phyloP scores from a whole-genome alignment of 805 yeast species.

The Cyberlindnera galapagoensis region DNA sequence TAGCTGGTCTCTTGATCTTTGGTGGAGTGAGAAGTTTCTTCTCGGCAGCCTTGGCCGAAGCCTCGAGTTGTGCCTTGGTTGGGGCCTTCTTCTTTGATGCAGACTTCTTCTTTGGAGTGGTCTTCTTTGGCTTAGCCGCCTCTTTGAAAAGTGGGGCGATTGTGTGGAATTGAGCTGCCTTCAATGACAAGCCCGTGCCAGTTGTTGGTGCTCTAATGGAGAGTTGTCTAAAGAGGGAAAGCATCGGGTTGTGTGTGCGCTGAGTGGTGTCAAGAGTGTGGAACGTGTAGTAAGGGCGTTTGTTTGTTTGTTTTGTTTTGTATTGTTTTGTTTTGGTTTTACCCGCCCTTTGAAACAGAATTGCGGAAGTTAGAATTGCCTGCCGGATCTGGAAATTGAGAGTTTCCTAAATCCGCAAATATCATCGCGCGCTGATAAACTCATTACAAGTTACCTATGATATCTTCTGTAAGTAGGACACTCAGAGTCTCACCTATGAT shows the following conservation, averaged over 20 bases:
- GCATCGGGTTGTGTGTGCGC: constrained; percentile 3
- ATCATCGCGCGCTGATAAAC: no score
- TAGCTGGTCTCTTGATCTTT: constrained; percentile 8
- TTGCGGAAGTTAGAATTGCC: no score
- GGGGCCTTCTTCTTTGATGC: constrained; percentile 6
- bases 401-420: no score
- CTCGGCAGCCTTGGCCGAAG: neutral
- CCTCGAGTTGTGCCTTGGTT: constrained; percentile 3
- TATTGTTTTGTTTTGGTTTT: constrained; percentile 2
- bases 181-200: constrained; percentile 1
- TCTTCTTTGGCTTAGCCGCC: constrained; percentile 4
- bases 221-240: constrained; percentile 4
- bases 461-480: no score
- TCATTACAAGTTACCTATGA: no score
- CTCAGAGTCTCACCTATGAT: no score
- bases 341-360: no score
- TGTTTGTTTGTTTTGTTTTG: neutral
- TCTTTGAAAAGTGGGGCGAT: constrained; percentile 4
- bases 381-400: no score
- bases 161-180: constrained; percentile 9
- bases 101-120: constrained; percentile 6
- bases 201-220: constrained; percentile 1
- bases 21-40: no score
- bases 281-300: neutral
- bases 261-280: neutral